phyloP scores from a whole-genome alignment of 140 eudicot species.

The Oenanthe javanica region DNA sequence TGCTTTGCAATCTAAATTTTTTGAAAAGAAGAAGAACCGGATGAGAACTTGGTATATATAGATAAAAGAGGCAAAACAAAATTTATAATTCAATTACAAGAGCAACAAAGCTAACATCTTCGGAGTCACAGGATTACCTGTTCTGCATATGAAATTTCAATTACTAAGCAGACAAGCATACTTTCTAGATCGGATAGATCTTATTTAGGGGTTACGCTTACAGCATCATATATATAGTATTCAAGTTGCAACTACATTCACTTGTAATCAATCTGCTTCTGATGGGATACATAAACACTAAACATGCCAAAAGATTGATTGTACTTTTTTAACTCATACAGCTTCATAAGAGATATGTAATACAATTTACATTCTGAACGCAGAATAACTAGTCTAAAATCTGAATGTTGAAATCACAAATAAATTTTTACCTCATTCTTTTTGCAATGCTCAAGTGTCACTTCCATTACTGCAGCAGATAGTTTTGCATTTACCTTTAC shows the following conservation, averaged over 20 bases:
- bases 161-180: background rate
- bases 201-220: background rate
- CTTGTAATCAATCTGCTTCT: background rate
- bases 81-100: background rate
- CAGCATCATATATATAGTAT: background rate
- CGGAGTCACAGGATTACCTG: background rate
- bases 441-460: conserved; percentile 86
- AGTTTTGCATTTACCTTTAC: conserved; percentile 65
- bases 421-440: conserved; percentile 67
- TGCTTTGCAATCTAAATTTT: conserved; percentile 71
- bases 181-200: background rate
- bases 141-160: no score
- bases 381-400: background rate
- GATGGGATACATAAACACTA: background rate
- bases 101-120: background rate
- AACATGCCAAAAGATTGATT: background rate
- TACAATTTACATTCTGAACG: background rate
- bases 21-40: background rate
- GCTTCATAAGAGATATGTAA: background rate
- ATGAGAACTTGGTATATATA: background rate
- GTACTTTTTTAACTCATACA: background rate
- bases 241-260: background rate
- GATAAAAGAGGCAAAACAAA: background rate
- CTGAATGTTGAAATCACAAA: background rate
- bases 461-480: conserved; percentile 89